Conservation (phyloP, 768 basidiomycete genomes). For the Agrocybe chaxingu region DNA sequence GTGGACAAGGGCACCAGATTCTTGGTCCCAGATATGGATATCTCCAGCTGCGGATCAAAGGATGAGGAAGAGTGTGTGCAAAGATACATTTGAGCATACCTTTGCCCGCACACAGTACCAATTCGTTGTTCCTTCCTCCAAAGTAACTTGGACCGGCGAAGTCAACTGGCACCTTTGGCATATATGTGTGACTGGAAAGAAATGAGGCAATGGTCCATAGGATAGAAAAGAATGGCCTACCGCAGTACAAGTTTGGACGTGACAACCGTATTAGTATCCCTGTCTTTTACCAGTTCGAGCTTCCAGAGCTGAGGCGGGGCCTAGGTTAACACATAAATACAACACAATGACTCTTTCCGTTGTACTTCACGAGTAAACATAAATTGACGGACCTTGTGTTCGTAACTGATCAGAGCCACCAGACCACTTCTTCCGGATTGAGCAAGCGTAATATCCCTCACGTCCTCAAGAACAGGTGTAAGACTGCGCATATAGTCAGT, state of each 20-base stretch:
- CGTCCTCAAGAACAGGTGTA: constrained; percentile 71
- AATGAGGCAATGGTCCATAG: constrained; percentile 4
- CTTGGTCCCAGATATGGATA: constrained; percentile 84
- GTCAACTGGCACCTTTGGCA: constrained; percentile 64
- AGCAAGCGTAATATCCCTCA: constrained; percentile 66
- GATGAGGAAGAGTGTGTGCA: background rate
- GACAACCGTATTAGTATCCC: constrained; percentile 29
- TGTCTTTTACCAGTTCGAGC: constrained; percentile 60
- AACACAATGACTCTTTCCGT: background rate
- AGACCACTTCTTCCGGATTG: constrained; percentile 44
- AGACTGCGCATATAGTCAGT: constrained; percentile 37
- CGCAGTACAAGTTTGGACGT: constrained; percentile 38
- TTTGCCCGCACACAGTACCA: constrained; percentile 78
- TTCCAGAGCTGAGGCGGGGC: constrained; percentile 80
- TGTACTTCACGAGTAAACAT: background rate
- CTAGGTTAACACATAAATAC: constrained; percentile 28
- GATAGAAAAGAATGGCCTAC: constrained; percentile 18
- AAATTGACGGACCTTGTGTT: constrained; percentile 54
- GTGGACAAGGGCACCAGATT: constrained; percentile 71
- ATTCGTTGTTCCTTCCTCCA: constrained; percentile 74
- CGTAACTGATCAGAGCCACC: constrained; percentile 68
- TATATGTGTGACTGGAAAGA: constrained; percentile 63
- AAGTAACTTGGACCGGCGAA: constrained; percentile 84
- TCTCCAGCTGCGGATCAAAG: constrained; percentile 56
- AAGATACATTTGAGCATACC: constrained; percentile 29